These are phyloP conservation scores for Colletotrichum coccodes DNA, from an alignment of 2,329 filamentous ascomycete species.

Conservation along the genomic window DNA sequence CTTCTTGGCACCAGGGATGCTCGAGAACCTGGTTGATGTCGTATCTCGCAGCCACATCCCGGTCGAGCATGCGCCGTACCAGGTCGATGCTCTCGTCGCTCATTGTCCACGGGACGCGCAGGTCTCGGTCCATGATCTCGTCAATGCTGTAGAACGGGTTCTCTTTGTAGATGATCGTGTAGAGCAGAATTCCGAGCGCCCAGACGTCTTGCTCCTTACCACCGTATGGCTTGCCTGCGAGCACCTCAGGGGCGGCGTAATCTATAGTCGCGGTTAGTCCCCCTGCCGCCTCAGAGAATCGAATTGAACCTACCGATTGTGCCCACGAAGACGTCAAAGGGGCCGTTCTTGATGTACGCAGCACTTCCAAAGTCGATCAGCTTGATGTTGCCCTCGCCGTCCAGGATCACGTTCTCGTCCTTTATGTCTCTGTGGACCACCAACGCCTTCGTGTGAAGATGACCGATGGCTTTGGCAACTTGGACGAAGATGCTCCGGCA, in stretches of 20 bases:
- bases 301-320: slow-evolving; percentile 82
- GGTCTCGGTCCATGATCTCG: slow-evolving; percentile 97
- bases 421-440: slow-evolving; percentile 99
- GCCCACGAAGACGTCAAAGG: slow-evolving; percentile 98
- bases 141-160: slow-evolving; percentile 99
- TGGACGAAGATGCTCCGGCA: slow-evolving; percentile 96
- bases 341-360: slow-evolving; percentile 97
- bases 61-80: slow-evolving; percentile 90
- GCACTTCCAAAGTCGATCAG: slow-evolving; percentile 98
- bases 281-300: not conserved
- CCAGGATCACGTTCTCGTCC: slow-evolving; percentile 96
- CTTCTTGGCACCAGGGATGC: slow-evolving; percentile 79
- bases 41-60: slow-evolving; percentile 83
- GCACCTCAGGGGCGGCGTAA: slow-evolving; percentile 97
- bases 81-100: slow-evolving; percentile 94
- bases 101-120: slow-evolving; percentile 88
- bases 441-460: slow-evolving; percentile 88
- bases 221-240: slow-evolving; percentile 89
- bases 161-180: slow-evolving; percentile 99
- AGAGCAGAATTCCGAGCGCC: slow-evolving; percentile 95
- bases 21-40: slow-evolving; percentile 89
- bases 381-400: slow-evolving; percentile 95
- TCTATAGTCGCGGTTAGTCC: slow-evolving; percentile 63
- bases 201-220: slow-evolving; percentile 99
- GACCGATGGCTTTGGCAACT: slow-evolving; percentile 88